Evolutionary conservation across 352 stramenopile species (phyloP).

Genomic region (Phytophthora palmivora): DNA sequence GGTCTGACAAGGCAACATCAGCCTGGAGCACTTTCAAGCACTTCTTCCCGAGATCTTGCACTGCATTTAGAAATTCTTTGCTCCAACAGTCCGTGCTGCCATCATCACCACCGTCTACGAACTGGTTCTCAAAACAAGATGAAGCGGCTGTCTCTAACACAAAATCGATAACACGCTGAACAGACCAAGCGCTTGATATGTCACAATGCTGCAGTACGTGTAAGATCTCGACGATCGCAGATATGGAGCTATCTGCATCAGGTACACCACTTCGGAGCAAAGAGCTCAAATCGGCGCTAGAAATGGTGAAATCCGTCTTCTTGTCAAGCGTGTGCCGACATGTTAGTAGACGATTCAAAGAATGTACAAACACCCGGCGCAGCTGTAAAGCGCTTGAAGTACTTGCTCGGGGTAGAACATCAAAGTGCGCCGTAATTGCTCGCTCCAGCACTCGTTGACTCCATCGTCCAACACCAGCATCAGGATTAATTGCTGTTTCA

Average conservation of each 20-base stretch:
- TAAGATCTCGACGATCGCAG: conserved; percentile 22
- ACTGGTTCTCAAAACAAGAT: conserved; percentile 10
- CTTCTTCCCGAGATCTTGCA: conserved; percentile 41
- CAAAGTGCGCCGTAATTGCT: conserved; percentile 56
- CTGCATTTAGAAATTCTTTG: conserved; percentile 22
- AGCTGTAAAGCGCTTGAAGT: conserved; percentile 3
- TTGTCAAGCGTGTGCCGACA: conserved; percentile 28
- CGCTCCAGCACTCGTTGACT: conserved; percentile 50
- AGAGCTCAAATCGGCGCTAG: conserved; percentile 35
- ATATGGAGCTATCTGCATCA: conserved; percentile 6
- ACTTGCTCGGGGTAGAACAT: conserved; percentile 43
- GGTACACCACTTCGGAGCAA: conserved; percentile 28
- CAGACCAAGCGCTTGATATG: conserved; percentile 41
- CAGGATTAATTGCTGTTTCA: conserved; percentile 24
- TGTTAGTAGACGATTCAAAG: conserved; percentile 36
- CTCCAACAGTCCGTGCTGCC: conserved; percentile 11
- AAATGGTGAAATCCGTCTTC: conserved; percentile 31
- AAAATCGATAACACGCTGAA: conserved; percentile 43
- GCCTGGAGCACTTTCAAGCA: conserved; percentile 36
- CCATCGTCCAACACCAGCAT: conserved; percentile 27
- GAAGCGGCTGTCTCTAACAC: conserved; percentile 25
- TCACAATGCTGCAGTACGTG: conserved; percentile 41
- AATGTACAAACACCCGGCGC: conserved; percentile 32
- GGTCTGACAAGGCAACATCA: conserved; percentile 41
- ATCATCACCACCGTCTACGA: not conserved